Evolutionary conservation across 108 stramenopile genomes (phyloP).

Genomic region (Craspedostauros australis): DNA sequence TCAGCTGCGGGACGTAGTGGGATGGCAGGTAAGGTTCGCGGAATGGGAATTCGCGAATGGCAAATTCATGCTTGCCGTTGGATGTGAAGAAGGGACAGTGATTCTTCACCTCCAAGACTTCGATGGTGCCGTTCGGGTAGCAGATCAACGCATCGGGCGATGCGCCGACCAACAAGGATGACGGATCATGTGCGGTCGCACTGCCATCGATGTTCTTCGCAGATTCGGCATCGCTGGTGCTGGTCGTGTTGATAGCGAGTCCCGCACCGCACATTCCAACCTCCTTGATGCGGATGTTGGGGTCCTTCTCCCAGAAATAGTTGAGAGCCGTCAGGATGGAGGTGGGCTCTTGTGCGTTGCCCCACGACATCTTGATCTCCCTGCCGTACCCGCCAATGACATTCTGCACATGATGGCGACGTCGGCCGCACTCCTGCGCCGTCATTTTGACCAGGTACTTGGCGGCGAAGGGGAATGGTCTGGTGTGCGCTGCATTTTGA

Average conservation of each 20-base stretch:
- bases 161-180: constrained; percentile 57
- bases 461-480: constrained; percentile 51
- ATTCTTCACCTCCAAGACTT: constrained; percentile 85
- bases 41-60: constrained; percentile 25
- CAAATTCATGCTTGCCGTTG: constrained; percentile 25
- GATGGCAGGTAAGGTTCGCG: constrained; percentile 30
- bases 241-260: constrained; percentile 31
- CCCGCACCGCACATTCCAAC: constrained; percentile 84
- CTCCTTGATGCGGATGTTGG: constrained; percentile 42
- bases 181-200: no score
- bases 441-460: constrained; percentile 50
- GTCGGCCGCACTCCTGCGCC: constrained; percentile 20
- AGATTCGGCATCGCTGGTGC: neutral
- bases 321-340: constrained; percentile 76
- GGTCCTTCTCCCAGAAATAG: constrained; percentile 53
- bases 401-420: constrained; percentile 9
- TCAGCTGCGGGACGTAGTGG: constrained; percentile 73
- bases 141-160: constrained; percentile 72
- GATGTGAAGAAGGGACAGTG: constrained; percentile 76
- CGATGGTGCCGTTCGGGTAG: constrained; percentile 61
- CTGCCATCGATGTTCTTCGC: no score
- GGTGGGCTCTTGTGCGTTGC: constrained; percentile 80
- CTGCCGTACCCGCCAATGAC: constrained; percentile 36
- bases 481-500: neutral
- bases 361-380: constrained; percentile 85